A percentile compares a stretch with the other conserved stretches of the same genome.
Conservation (phyloP, 2,329 filamentous ascomycete genomes). For the Pseudogymnoascus sp. region DNA sequence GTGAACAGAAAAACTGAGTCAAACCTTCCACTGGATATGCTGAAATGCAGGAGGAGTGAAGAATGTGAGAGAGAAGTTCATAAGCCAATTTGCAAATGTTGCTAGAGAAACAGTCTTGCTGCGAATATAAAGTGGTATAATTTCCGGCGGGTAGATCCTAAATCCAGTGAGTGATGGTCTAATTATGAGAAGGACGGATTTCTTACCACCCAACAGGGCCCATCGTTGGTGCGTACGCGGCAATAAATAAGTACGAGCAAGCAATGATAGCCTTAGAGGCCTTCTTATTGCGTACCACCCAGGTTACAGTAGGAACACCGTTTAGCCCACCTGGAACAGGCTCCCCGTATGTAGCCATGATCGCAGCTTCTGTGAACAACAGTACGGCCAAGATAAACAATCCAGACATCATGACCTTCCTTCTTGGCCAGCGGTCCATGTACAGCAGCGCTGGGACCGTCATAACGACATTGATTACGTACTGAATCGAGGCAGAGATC, state of each 20-base stretch:
- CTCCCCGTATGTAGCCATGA: slow-evolving; percentile 6
- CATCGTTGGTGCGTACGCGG: slow-evolving; percentile 55
- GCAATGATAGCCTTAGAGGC: slow-evolving; percentile 57
- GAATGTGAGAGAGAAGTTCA: slow-evolving; percentile 56
- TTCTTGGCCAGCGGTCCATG: slow-evolving; percentile 6
- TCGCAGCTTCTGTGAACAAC: background rate
- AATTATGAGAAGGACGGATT: background rate
- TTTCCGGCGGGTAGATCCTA: slow-evolving; percentile 50
- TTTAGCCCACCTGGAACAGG: slow-evolving; percentile 1
- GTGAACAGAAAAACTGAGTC: background rate
- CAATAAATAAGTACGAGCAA: slow-evolving; percentile 62
- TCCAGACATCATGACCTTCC: background rate
- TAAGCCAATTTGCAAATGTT: slow-evolving; percentile 64
- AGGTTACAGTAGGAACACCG: slow-evolving; percentile 32
- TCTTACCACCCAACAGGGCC: slow-evolving; percentile 27
- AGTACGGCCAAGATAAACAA: slow-evolving; percentile 1
- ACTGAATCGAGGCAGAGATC: slow-evolving; percentile 21
- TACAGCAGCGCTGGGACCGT: slow-evolving; percentile 8
- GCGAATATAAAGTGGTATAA: slow-evolving; percentile 57
- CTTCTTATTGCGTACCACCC: slow-evolving; percentile 42
- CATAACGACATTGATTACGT: slow-evolving; percentile 12
- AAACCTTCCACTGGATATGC: slow-evolving; percentile 44
- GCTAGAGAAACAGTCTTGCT: slow-evolving; percentile 64
- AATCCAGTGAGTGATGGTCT: background rate
- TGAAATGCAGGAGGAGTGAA: slow-evolving; percentile 38